Evolutionary conservation across 1,284 basidiomycete species (phyloP), one percentile per base, ranked within the genome.

Genomic region (Boletellus dicymbophilus): DNA sequence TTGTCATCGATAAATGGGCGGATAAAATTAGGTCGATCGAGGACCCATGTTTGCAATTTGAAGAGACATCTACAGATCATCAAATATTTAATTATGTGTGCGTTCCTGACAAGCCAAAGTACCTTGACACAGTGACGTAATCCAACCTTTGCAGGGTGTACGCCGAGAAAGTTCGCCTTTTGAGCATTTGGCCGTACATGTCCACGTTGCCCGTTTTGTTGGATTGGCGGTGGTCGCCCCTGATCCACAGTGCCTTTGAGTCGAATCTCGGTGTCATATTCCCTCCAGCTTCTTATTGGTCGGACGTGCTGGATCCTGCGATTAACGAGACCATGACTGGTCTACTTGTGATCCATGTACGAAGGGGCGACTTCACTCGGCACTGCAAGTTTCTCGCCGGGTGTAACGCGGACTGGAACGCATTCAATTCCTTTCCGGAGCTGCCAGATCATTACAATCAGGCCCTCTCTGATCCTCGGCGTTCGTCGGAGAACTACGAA

Each of bases 341-440:
- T 11, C 60, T 82, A 0, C 66, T 85, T n/a, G 81, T 71, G 2
- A 59, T 86, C 4, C 82, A 85, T 50, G 58, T 85, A 16, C 79
- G 83, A 9, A 70, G 82, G 16, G 84, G 83, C 5, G 83, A 85
- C 61, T 86, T 77, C 58, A 48, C 65, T 22, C 54, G 60, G 1
- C 81, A 84, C 58, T 85, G 83, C 55, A 46, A 51, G 6, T 63
- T 66, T 46, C 72, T 84, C 26, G 70, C 72, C 3, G 57, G 59
- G 7, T 74, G 65, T 60, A 63, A 60, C 15, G 58, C 73, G 5
- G 57, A 58, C 18, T 77, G 67, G 64, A 69, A 67, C 28, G 70
- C 70, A 10, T 76, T 73, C 63, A 71, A 63, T 71, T 72, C 66
- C 57, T 68, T 76, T 54, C 71, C 69, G 0, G 65, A 56, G 27